phyloP scores from a whole-genome alignment of 352 stramenopile species.

The Globisporangium nodosum region DNA sequence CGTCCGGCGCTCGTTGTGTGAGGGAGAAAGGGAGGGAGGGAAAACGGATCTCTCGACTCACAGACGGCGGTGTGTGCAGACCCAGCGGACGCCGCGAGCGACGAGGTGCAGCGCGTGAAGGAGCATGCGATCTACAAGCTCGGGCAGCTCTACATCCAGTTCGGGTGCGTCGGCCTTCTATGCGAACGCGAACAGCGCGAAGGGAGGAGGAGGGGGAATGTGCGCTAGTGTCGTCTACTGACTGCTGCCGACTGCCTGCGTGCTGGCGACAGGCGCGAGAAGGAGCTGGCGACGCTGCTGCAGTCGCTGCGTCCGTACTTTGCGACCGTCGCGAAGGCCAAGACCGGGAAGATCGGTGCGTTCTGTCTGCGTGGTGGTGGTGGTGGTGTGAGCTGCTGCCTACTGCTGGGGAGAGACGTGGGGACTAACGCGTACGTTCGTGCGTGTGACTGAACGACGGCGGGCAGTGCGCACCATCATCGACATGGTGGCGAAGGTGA shows the following conservation, averaged over 20 bases:
- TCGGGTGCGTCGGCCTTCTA: slow-evolving; percentile 30
- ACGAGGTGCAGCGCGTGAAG: slow-evolving; percentile 90
- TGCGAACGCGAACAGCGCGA: too few species aligned
- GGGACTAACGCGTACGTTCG: not conserved
- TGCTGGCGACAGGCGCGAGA: slow-evolving; percentile 41
- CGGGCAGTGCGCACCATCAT: slow-evolving; percentile 93
- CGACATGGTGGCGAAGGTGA: slow-evolving; percentile 94
- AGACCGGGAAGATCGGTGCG: slow-evolving; percentile 96
- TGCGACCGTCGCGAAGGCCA: slow-evolving; percentile 93
- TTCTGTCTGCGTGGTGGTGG: not conserved
- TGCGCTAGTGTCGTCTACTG: not conserved
- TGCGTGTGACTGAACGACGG: too few species aligned
- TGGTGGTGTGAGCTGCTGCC: too few species aligned
- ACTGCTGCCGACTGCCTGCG: not conserved
- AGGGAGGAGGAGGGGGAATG: not conserved
- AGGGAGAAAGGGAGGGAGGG: not conserved
- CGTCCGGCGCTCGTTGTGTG: not conserved
- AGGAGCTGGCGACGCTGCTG: slow-evolving; percentile 82
- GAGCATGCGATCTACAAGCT: slow-evolving; percentile 96
- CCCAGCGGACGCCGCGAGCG: slow-evolving; percentile 44
- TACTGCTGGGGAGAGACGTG: too few species aligned
- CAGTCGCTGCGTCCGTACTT: slow-evolving; percentile 93
- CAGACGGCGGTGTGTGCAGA: slow-evolving; percentile 16
- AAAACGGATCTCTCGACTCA: too few species aligned
- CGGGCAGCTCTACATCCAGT: slow-evolving; percentile 88